Base-by-base conservation (phyloP, 306 rosid species). In the Trifolium pratense region DNA sequence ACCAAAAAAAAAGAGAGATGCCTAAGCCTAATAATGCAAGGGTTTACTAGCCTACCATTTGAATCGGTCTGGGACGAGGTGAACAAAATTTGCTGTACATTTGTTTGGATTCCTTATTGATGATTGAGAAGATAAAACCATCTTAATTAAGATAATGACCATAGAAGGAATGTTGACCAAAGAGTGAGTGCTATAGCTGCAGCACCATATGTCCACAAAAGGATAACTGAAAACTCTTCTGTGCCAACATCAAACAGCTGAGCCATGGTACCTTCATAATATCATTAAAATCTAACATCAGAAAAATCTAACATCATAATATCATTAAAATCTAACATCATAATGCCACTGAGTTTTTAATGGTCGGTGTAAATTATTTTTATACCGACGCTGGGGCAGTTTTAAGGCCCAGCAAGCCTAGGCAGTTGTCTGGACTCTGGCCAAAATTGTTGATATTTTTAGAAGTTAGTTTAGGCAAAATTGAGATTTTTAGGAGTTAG, bases 191-290 rank as follows among this genome's bases (percentile, higher is more conserved):
- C 74, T n/a, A 85, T 67, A 7, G 86, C 83, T 18, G 96, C 87
- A 18, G 79, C 79, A 60, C 84, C 21, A 74, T 92, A 92, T 4
- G 96, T 78, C 97, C 97, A 92, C 37, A 92, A 68, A n/a, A 87
- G 80, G 4, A 92, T 76, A 52, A 92, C 89, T 1, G 98, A 92
- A 66, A 84, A 84, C 81, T 92, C 98, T 51, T 91, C 98, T 66
- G 87, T 90, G 9, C 83, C 98, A n/a, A 86, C 96, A 1, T 86
- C 92, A 75, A 86, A 92, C 11, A 89, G 83, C 48, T 92, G 97
- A 13, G 91, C 81, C 91, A 92, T 90, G 9, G 97, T 90, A 13
- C 98, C 96, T 90, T 71, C 69, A 68, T 58, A 20, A 40, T 66
- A 1, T 10, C 73, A 66, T 66, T 53, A 12, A 34, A 72, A 18